These are phyloP conservation scores for Blastobotrys proliferans DNA, from an alignment of 1,139 yeast genomes.

Conservation along the genomic window DNA sequence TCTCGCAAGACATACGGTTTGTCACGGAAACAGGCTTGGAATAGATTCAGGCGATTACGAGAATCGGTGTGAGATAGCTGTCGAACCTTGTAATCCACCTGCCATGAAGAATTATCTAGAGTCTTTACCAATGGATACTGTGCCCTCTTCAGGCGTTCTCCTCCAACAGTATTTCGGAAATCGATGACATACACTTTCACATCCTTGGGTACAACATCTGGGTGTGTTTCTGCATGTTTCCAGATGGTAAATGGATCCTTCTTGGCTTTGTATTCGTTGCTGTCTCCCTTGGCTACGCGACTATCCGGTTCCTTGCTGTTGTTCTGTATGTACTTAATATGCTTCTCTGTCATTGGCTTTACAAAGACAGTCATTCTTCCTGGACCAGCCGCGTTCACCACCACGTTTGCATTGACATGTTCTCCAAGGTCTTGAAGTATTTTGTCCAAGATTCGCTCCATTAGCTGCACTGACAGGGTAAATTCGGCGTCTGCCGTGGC, in stretches of 20 bases:
- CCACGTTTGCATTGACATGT: constrained; percentile 24
- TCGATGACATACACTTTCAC: constrained; percentile 16
- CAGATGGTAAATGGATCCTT: constrained; percentile 23
- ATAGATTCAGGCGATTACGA: constrained; percentile 13
- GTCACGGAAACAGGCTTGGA: constrained; percentile 17
- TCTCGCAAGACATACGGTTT: constrained; percentile 15
- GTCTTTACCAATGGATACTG: constrained; percentile 16
- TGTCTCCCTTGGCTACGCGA: neutral
- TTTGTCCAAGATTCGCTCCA: constrained; percentile 49
- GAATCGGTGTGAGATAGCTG: neutral
- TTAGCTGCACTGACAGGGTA: constrained; percentile 54
- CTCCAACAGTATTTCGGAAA: constrained; percentile 7
- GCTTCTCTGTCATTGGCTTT: constrained; percentile 31
- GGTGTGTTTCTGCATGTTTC: constrained; percentile 20
- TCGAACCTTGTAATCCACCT: constrained; percentile 19
- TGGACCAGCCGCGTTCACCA: constrained; percentile 25
- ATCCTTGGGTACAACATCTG: constrained; percentile 21
- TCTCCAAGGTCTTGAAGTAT: constrained; percentile 30
- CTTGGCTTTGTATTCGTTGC: constrained; percentile 11
- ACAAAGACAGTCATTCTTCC: constrained; percentile 31
- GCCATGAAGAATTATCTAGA: constrained; percentile 17
- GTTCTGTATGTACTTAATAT: constrained; percentile 26
- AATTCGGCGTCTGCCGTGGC: constrained; percentile 71
- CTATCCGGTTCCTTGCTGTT: constrained; percentile 13
- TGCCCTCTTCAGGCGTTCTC: constrained; percentile 13